Evolutionary conservation across 2,329 filamentous ascomycete species (phyloP), one percentile per base, ranked within the genome.

Genomic region (Stachybotrys elegans): DNA sequence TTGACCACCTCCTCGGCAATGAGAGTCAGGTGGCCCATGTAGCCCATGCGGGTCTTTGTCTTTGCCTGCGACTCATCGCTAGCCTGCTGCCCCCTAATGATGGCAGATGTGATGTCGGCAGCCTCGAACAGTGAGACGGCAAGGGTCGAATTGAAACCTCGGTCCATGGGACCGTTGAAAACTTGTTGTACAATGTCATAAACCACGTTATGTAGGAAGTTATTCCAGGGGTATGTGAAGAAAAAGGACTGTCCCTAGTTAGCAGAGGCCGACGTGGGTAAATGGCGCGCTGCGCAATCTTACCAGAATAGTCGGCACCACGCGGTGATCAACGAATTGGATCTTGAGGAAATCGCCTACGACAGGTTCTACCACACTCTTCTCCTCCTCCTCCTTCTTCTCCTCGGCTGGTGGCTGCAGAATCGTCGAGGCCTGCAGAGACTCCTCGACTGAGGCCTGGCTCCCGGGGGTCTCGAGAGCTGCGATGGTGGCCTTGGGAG

Each of bases 171-270:
- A 8, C 93, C 93, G 61, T 98, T 98, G 66, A 98, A 97, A 1
- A 98, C 93, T 70, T 98, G 93, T 65, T 98, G 93, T 35, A 98
- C 88, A 58, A 98, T 91, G 63, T 98, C 93, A 62, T 98, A 98
- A 39, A 98, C 93, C 35, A 98, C 93, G 59, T 98, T 98, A 68
- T 98, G 93, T 36, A 98, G 77, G 61, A 98, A 98, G 65, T 98
- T 98, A 67, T 98, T 98, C 93, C 93, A 98, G 1, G 93, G 92
- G 59, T 97, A 98, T 47, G 86, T 83, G 72, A 98, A 98, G 70
- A 98, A 98, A 72, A 97, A 97, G 45, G 90, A 88, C 89, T 94
- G 51, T n/a, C n/a, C n/a, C n/a, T n/a, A n/a, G n/a, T n/a, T n/a
- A n/a, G n/a, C n/a, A n/a, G n/a, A n/a, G n/a, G n/a, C 3, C 6